phyloP scores from a whole-genome alignment of 2,329 filamentous ascomycete species.

The Xenoacremonium recifei region DNA sequence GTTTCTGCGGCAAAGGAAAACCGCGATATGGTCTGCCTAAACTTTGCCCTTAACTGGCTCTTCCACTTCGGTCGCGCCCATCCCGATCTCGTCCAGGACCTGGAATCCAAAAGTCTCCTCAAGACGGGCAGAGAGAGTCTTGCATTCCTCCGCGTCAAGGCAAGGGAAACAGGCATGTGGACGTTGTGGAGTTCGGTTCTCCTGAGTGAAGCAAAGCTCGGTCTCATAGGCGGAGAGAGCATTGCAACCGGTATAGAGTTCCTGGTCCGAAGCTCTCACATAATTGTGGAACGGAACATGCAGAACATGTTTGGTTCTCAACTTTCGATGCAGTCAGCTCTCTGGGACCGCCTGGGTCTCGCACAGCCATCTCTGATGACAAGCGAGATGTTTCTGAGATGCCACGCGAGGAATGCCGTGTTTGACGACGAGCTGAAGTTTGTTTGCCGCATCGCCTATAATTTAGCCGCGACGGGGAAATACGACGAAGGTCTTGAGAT shows the following conservation, averaged over 20 bases:
- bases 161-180: constrained; percentile 85
- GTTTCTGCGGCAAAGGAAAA: constrained; percentile 94
- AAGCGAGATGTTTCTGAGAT: constrained; percentile 73
- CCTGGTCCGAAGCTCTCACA: constrained; percentile 77
- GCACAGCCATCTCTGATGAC: constrained; percentile 54
- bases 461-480: constrained; percentile 61
- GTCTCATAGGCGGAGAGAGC: constrained; percentile 69
- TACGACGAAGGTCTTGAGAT: constrained; percentile 63
- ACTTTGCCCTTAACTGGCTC: constrained; percentile 94
- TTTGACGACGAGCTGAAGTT: constrained; percentile 80
- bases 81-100: constrained; percentile 67
- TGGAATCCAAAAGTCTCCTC: constrained; percentile 70
- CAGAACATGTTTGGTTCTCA: constrained; percentile 71
- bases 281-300: constrained; percentile 76
- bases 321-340: constrained; percentile 66
- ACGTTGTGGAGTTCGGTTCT: constrained; percentile 79
- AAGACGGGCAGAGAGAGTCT: constrained; percentile 80
- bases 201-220: constrained; percentile 80
- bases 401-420: constrained; percentile 56
- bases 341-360: constrained; percentile 75
- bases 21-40: constrained; percentile 86
- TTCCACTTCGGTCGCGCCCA: constrained; percentile 91
- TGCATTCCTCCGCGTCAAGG: constrained; percentile 79
- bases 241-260: constrained; percentile 67
- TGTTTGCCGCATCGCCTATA: constrained; percentile 64